Evolutionary conservation across 306 rosid genomes (phyloP), one percentile per base, ranked within the genome.

Genomic region (Pterocarpus santalinus): DNA sequence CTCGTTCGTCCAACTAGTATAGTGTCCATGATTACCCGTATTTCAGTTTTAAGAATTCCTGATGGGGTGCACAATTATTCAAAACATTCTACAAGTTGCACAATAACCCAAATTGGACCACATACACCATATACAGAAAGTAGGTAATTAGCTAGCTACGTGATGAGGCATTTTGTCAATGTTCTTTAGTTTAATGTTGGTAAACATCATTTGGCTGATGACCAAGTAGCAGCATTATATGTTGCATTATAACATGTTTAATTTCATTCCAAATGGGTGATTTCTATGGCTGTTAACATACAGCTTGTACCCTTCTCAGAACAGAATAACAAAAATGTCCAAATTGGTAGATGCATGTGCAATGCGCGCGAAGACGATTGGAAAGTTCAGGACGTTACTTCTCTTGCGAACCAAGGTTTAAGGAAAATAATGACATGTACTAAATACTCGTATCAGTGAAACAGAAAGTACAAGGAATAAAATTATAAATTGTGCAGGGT

Each of bases 281-380:
- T 22, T 22, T 22, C 0, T 22, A 22, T 22, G 28, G 28, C 28
- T 22, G 28, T 22, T 22, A 22, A 22, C 28, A 22, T 22, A 22
- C 28, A 22, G 28, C 28, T 22, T 22, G 28, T 22, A 22, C 28
- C 28, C 28, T 22, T 22, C 28, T 22, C 1, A 22, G 28, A 22
- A 22, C 28, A 22, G 28, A 22, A 22, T 4, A 7, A 5, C 7
- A 13, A 63, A 66, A 28, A 69, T 69, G 58, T 44, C 58, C 58
- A 69, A 69, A 69, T 46, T 69, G 73, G 39, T 10, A 28, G 39
- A 15, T 12, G 57, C 73, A 69, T 69, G 73, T 69, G 73, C 73
- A 69, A 44, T 46, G 53, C 73, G 38, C 73, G 46, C 34, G 73
- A 44, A 69, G 17, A 62, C 22, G 73, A 36, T 11, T 17, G 72